A percentile compares a stretch with the other conserved stretches of the same genome.
Evolutionary conservation across 805 yeast genomes (phyloP).

Genomic region (Torulaspora microellipsoides): DNA sequence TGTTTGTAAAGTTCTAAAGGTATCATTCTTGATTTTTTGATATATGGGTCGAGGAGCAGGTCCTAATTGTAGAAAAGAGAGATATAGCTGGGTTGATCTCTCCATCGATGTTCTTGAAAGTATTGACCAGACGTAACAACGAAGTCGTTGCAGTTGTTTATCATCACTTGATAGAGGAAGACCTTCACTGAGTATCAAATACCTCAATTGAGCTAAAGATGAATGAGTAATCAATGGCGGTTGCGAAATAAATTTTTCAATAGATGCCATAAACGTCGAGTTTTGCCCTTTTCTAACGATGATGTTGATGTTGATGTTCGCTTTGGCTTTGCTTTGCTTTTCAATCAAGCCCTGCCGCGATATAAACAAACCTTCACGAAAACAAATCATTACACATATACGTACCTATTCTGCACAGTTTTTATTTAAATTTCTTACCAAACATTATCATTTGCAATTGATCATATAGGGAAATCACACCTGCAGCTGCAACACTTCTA

Average conservation of each 20-base stretch:
- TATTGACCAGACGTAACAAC: constrained; percentile 79
- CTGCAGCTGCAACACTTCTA: constrained; percentile 99
- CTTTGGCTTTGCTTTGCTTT: too few relatives aligned
- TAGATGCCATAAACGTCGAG: constrained; percentile 6
- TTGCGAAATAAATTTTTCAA: constrained; percentile 15
- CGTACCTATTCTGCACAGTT: too few relatives aligned
- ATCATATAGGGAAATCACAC: constrained; percentile 94
- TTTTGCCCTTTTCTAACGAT: too few relatives aligned
- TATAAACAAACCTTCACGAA: constrained; percentile 17
- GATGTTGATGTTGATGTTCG: neutral
- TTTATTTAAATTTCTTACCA: constrained; percentile 81
- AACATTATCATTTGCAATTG: constrained; percentile 85
- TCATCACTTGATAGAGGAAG: constrained; percentile 18
- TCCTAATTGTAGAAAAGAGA: constrained; percentile 49
- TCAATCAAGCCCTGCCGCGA: too few relatives aligned
- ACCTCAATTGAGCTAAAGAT: constrained; percentile 17
- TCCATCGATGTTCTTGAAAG: constrained; percentile 59
- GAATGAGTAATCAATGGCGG: constrained; percentile 19
- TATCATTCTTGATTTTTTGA: constrained; percentile 74
- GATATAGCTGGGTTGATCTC: constrained; percentile 48
- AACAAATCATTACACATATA: constrained; percentile 1
- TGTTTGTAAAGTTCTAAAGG: constrained; percentile 78
- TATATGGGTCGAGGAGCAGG: constrained; percentile 50
- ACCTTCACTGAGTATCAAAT: constrained; percentile 23
- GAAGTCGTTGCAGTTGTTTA: constrained; percentile 21